Evolutionary conservation across 768 basidiomycete genomes (phyloP).

Genomic region (Guyanaporus albipodus): DNA sequence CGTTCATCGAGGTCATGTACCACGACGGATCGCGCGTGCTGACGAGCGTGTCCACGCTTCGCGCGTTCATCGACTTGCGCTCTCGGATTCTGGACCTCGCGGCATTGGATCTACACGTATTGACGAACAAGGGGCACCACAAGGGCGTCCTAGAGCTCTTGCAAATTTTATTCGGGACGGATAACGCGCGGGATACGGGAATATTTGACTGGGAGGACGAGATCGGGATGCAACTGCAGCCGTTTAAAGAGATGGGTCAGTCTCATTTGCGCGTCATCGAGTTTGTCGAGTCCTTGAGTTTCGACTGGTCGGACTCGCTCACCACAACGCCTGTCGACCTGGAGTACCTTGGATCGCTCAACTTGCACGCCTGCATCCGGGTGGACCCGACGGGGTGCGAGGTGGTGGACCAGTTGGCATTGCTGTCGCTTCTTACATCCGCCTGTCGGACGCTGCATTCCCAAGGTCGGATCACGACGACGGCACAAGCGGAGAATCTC

Average conservation of each 20-base stretch:
- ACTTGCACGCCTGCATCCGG: slow-evolving; percentile 67
- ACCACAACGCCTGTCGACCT: slow-evolving; percentile 53
- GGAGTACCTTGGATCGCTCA: slow-evolving; percentile 61
- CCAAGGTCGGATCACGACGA: slow-evolving; percentile 62
- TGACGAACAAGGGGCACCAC: slow-evolving; percentile 72
- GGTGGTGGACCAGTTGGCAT: slow-evolving; percentile 69
- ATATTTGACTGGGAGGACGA: slow-evolving; percentile 38
- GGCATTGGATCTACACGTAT: slow-evolving; percentile 83
- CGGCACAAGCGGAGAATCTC: slow-evolving; percentile 62
- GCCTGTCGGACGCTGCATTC: slow-evolving; percentile 60
- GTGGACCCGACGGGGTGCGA: slow-evolving; percentile 73
- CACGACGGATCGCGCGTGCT: slow-evolving; percentile 64
- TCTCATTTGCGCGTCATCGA: slow-evolving; percentile 85
- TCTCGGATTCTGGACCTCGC: slow-evolving; percentile 82
- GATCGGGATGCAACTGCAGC: slow-evolving; percentile 37
- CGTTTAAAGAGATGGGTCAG: slow-evolving; percentile 73
- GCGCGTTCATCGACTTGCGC: slow-evolving; percentile 76
- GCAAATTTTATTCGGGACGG: slow-evolving; percentile 75
- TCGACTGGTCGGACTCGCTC: slow-evolving; percentile 84
- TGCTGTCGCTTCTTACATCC: slow-evolving; percentile 64
- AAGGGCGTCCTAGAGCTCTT: slow-evolving; percentile 73
- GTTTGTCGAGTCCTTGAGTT: slow-evolving; percentile 78
- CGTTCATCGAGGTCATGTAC: slow-evolving; percentile 58
- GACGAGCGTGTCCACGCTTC: slow-evolving; percentile 64
- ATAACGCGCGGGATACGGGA: slow-evolving; percentile 43